Evolutionary conservation across 2,329 filamentous ascomycete species (phyloP), one percentile per base, ranked within the genome.

Genomic region (Xylaria sp.): DNA sequence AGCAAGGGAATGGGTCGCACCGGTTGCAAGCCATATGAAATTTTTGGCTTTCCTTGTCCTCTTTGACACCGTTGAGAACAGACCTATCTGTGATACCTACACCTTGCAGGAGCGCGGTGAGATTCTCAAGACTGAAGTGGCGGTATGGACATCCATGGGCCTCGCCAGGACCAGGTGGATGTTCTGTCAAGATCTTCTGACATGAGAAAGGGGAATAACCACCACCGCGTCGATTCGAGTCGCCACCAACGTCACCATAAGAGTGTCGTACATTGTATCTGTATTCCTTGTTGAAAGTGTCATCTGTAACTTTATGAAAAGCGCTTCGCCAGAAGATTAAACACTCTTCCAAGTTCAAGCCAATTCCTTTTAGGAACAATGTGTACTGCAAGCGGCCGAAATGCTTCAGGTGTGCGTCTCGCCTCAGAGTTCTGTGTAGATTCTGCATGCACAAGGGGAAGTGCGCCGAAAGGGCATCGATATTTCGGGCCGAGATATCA

Each of bases 271-370:
- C 87, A 75, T 99, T 98, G 84, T 99, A 99, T 46, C 91, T 87
- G 79, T 99, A 98, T 75, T 97, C 93, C 74, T 97, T 98, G 78
- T 96, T 96, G 84, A 98, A 99, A 37, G 89, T 89, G 72, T 98
- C 94, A 72, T 98, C 95, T 0, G 92, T 94, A 67, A 96, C 87
- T 69, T 92, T 90, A 75, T 88, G 88, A 84, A 99, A 98, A 28
- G 85, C 83, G 65, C 87, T 85, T 11, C 95, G 89, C 95, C 95
- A 99, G 81, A 99, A 99, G 12, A 92, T 71, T 23, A 99, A 84
- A 70, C 88, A 92, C 77, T 99, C 94, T 73, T 97, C 93, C n/a
- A 99, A 81, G 66, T 87, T 92, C 28, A 99, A 82, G 0, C 95
- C 95, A 62, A 98, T 92, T 43, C 95, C 95, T 78, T 99, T 99